Conservation (phyloP, 2,329 filamentous ascomycete genomes). For the Pseudocercospora fuligena region DNA sequence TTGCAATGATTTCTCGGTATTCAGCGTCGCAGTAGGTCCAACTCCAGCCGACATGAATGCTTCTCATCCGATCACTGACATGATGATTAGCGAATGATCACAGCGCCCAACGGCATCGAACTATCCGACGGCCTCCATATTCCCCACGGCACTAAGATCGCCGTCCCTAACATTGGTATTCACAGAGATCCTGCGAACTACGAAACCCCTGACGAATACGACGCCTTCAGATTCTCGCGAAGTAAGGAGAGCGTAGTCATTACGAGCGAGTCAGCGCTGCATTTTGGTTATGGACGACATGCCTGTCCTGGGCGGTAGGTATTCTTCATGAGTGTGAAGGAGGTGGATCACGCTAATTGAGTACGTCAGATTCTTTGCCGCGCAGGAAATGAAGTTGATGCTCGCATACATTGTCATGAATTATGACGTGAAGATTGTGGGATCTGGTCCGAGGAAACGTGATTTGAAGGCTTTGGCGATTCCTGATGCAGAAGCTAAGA, state of each 20-base stretch:
- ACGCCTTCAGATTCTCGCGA: conserved; percentile 36
- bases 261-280: conserved; percentile 30
- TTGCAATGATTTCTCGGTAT: neutral
- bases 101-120: conserved; percentile 29
- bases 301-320: conserved; percentile 39
- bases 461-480: neutral
- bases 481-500: neutral
- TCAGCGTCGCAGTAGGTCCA: neutral
- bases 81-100: conserved; percentile 30
- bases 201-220: conserved; percentile 29
- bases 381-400: conserved; percentile 53
- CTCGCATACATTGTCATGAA: conserved; percentile 47
- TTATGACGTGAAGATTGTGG: conserved; percentile 41
- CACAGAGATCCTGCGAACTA: conserved; percentile 37
- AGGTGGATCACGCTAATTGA: too few species aligned
- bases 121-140: conserved; percentile 32
- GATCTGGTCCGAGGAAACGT: neutral
- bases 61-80: neutral
- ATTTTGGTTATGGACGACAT: conserved; percentile 34
- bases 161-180: conserved; percentile 28
- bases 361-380: conserved; percentile 41
- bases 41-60: neutral
- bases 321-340: too few species aligned
- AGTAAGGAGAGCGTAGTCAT: conserved; percentile 27
- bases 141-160: conserved; percentile 33